Conservation (phyloP, 202 grass and related monocot genomes). For the Schoenoplectus tabernaemontani region DNA sequence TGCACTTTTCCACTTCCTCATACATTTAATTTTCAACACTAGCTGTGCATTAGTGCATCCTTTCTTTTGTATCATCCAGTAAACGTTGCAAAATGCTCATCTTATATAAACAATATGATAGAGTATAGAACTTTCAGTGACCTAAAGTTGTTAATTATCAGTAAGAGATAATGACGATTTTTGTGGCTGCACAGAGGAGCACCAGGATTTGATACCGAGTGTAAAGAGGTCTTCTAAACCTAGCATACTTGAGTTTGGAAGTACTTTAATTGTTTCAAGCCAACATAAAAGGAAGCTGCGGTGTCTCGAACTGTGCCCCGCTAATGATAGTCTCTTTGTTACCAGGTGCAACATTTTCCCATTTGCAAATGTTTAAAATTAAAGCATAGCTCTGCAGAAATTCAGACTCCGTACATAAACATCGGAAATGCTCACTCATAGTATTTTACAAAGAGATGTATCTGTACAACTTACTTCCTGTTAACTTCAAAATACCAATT, state of each 20-base stretch:
- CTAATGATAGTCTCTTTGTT: slow-evolving; percentile 73
- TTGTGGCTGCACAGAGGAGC: slow-evolving; percentile 48
- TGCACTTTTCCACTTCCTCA: neutral
- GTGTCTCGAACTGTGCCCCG: slow-evolving; percentile 78
- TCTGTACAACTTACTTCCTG: neutral
- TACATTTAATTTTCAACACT: neutral
- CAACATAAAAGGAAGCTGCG: slow-evolving; percentile 84
- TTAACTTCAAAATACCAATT: neutral
- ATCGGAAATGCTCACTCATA: neutral
- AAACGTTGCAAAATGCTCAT: neutral
- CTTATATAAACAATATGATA: neutral
- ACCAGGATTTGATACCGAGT: slow-evolving; percentile 56
- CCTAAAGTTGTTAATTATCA: neutral
- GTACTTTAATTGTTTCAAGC: slow-evolving; percentile 41
- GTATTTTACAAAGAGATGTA: neutral
- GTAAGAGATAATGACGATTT: neutral
- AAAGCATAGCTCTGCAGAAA: neutral
- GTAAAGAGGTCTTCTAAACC: slow-evolving; percentile 47
- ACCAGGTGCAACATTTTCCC: slow-evolving; percentile 43
- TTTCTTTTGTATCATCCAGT: neutral
- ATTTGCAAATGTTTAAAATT: neutral
- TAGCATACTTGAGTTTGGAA: slow-evolving; percentile 44
- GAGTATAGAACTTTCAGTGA: neutral
- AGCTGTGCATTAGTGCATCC: neutral
- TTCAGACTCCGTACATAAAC: neutral